These are phyloP conservation scores for Eutypella sp. DNA, from an alignment of 2,329 filamentous ascomycete genomes.

Conservation along the genomic window DNA sequence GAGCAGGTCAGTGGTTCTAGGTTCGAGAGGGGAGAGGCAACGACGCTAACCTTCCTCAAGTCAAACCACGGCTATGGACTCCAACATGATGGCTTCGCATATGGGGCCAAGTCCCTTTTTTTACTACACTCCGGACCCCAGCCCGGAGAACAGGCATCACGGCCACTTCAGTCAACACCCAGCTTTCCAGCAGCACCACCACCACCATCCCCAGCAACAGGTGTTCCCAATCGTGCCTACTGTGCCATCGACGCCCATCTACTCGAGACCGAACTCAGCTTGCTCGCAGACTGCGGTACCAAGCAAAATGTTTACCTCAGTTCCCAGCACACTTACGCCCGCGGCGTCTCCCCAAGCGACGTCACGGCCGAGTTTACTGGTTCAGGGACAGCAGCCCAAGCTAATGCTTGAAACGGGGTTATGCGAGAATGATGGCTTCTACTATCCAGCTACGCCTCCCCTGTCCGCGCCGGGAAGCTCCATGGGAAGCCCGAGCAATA, in stretches of 20 bases:
- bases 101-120: conserved; percentile 75
- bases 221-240: conserved; percentile 52
- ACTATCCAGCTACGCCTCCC: conserved; percentile 81
- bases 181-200: conserved; percentile 45
- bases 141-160: conserved; percentile 67
- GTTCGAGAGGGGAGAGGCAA: conserved; percentile 2
- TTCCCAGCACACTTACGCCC: conserved; percentile 64
- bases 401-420: conserved; percentile 72
- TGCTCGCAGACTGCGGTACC: conserved; percentile 52
- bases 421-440: conserved; percentile 55
- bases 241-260: conserved; percentile 59
- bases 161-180: conserved; percentile 68
- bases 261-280: conserved; percentile 61
- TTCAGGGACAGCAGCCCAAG: conserved; percentile 31
- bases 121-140: conserved; percentile 79
- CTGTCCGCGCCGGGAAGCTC: conserved; percentile 80
- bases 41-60: conserved; percentile 18
- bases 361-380: conserved; percentile 68
- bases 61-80: conserved; percentile 56
- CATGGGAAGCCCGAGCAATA: conserved; percentile 80
- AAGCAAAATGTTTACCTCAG: conserved; percentile 50
- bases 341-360: conserved; percentile 70
- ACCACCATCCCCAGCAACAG: no score
- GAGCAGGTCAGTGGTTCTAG: conserved; percentile 26
- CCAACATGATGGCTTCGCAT: conserved; percentile 50